A percentile compares a stretch with the other conserved stretches of the same genome.
phyloP scores from a whole-genome alignment of 2,329 filamentous ascomycete species.

The Paracamarosporium sp. region DNA sequence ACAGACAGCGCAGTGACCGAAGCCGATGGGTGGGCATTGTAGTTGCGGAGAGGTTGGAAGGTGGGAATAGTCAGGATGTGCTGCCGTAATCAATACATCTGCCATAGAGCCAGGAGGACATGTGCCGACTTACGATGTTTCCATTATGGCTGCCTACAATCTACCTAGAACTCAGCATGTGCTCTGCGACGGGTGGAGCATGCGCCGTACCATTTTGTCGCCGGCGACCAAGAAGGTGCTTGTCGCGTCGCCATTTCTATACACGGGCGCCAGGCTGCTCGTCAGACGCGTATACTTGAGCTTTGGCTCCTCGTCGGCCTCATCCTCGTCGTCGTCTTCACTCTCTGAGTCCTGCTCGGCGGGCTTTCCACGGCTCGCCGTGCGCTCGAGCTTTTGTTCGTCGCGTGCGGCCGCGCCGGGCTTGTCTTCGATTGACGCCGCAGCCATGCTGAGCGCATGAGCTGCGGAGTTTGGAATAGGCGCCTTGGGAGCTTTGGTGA shows the following conservation, averaged over 20 bases:
- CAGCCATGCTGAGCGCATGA: slow-evolving; percentile 51
- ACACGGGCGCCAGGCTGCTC: slow-evolving; percentile 77
- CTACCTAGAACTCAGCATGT: slow-evolving; percentile 56
- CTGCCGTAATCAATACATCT: slow-evolving; percentile 52
- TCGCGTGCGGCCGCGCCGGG: slow-evolving; percentile 52
- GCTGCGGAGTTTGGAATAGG: slow-evolving; percentile 32
- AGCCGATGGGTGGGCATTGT: slow-evolving; percentile 84
- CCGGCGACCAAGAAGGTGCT: slow-evolving; percentile 89
- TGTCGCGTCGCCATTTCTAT: slow-evolving; percentile 94
- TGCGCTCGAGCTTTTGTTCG: slow-evolving; percentile 19
- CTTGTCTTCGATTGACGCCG: slow-evolving; percentile 42
- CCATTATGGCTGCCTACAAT: slow-evolving; percentile 95
- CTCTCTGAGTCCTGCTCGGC: slow-evolving; percentile 35
- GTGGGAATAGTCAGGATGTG: slow-evolving; percentile 85
- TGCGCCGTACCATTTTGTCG: slow-evolving; percentile 84
- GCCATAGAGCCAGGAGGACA: background rate
- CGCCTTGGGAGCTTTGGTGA: slow-evolving; percentile 25
- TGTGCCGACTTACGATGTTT: slow-evolving; percentile 75
- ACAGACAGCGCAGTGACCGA: slow-evolving; percentile 90
- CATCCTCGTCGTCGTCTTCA: slow-evolving; percentile 71
- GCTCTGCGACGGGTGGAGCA: slow-evolving; percentile 69
- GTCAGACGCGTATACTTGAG: slow-evolving; percentile 93
- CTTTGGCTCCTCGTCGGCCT: slow-evolving; percentile 91
- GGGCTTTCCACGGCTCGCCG: slow-evolving; percentile 28
- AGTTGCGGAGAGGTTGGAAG: slow-evolving; percentile 81